Base-by-base conservation (phyloP, 306 rosid species). In the Vigna trinervia region DNA sequence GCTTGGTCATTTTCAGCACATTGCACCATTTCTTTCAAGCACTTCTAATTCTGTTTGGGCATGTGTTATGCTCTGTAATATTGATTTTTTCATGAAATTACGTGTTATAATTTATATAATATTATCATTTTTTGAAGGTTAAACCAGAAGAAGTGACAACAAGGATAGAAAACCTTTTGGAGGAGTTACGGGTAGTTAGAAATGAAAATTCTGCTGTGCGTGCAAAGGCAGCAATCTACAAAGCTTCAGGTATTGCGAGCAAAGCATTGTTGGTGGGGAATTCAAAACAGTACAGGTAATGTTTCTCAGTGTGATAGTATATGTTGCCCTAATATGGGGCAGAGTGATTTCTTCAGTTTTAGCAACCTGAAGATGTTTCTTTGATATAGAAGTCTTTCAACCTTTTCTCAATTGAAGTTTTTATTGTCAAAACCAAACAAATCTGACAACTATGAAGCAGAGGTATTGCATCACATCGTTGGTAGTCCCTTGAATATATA, bases 101-200 rank as follows among this genome's bases (percentile, higher is more conserved):
- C 57, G 59, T 51, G 72, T 69, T 51, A 19, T 63, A 17, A 64
- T 32, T 57, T 9, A 28, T 48, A 53, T 79, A 60, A 11, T 57
- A 12, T 6, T 61, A 13, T 61, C 74, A 74, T 70, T 66, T 78
- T 76, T 73, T 88, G 82, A 79, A 92, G 98, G 97, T 84, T 69
- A 95, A 95, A 89, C 93, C 97, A 75, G 98, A 92, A 82, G 97
- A 92, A 77, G 97, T 92, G 61, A 88, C 88, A 23, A 62, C 83
- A 34, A 90, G 98, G 82, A 87, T 92, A 76, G 98, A 89, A 78
- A 92, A 83, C 85, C 90, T 95, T 54, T 54, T 87, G 53, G 96
- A 88, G 88, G 96, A 94, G 86, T 80, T 94, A 70, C 85, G 98
- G 75, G 71, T 64, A 67, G 89, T 81, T 6, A 88, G 92, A 86